Base-by-base conservation (phyloP, 2,329 filamentous ascomycete species). In the Fusarium temperatum region DNA sequence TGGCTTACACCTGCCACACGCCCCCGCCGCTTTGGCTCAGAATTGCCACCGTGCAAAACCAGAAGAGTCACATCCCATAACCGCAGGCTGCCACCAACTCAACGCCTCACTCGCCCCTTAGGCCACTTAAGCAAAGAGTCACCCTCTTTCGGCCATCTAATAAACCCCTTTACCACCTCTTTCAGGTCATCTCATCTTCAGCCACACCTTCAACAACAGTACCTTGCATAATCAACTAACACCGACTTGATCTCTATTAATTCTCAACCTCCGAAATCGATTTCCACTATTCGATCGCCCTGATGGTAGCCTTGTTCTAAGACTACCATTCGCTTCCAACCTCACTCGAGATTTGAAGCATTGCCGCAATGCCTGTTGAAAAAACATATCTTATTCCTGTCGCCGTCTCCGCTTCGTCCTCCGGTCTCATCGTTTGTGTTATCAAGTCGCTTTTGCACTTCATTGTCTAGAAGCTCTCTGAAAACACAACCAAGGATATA, bases 351-450 rank as follows among this genome's bases (percentile, higher is more conserved):
- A 64, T 67, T 75, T 63, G 76, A 79, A 82, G 81, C 79, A 80
- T 80, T 82, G 74, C 78, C 81, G 89, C 84, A 79, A 91, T 91
- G 89, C 86, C 85, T 87, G 80, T 89, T 89, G 86, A 83, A 85
- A 84, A 82, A 83, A 81, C 81, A 78, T 78, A 78, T 78, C 76
- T 81, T 80, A 84, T 83, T 85, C 87, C 89, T 91, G 89, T 91
- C 89, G 89, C 86, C 87, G 84, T 88, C 88, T 87, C 85, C 83
- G 87, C 85, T 84, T 85, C 84, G 88, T 89, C 87, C 81, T 85
- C 88, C 88, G 87, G 88, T 88, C 82, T 85, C 81, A 85, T 89
- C 85, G 81, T 85, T 84, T 81, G 85, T 88, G 85, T 86, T 87
- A 85, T 85, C 81, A 83, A 83, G 81, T 83, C 82, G 73, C 69